Evolutionary conservation across 768 basidiomycete genomes (phyloP), one percentile per base, ranked within the genome.

Genomic region (Gymnopilus junonius): DNA sequence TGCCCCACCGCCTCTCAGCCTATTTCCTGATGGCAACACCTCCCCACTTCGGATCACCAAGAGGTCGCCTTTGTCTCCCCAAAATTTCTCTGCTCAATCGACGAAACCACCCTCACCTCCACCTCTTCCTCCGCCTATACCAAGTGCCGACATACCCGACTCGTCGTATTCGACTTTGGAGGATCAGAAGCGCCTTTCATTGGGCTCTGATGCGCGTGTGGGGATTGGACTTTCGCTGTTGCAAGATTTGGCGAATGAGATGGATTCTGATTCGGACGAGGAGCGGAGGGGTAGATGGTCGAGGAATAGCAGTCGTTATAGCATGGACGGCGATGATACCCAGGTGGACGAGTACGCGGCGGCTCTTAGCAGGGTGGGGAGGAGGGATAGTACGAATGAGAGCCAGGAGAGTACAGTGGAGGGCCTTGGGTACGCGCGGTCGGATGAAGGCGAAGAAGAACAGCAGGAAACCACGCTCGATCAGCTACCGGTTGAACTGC

Each of bases 221-320:
- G 91, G 87, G 0, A 92, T 93, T 37, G 91, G 91, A 1, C 74
- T 92, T 34, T 87, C 87, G 2, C 74, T 92, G 57, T 74, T 93
- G 56, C 85, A 86, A 65, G 81, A 80, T 40, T 73, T 85, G 69
- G 74, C 77, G 39, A 69, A 76, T 64, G 81, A 77, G 2, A 75
- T 69, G 12, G 77, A 74, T 0, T 74, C 70, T 1, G 77, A 74
- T 53, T 69, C 69, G 0, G 76, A 77, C 27, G 67, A 70, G 4
- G 73, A 74, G 21, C 27, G 64, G 48, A 53, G 37, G 59, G 55
- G 37, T 3, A 20, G 31, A 55, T 23, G 58, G 35, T 17, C 39
- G 43, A 48, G 54, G 58, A 23, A 31, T 17, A 35, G 58, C 17
- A 32, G 34, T 0, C 17, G 55, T 4, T 37, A 37, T 17, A 55